Evolutionary conservation across 371 early-diverging fungal species (phyloP), one percentile per base, ranked within the genome.

Genomic region (Mucor lusitanicus): DNA sequence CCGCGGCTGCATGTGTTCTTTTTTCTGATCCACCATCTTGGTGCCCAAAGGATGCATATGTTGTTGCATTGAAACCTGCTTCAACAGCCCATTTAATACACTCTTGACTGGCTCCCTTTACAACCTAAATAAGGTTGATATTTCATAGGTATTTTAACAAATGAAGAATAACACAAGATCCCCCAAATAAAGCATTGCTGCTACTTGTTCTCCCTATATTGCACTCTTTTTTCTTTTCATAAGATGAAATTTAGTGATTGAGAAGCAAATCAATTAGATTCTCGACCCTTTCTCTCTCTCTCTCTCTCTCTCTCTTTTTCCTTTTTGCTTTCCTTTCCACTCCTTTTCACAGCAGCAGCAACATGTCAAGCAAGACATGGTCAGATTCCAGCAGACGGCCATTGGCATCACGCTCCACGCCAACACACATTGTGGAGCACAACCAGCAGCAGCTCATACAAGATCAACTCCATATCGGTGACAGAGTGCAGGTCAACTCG

Each of bases 361-460:
- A 44, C 62, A 68, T 68, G 68, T 63, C 68, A 58, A n/a, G 13
- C 40, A 62, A 39, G 63, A 50, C 57, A 68, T 68, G 68, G 63
- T n/a, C 46, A 17, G 68, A 68, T 50, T 58, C 46, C n/a, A n/a
- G n/a, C 19, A 57, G 33, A 28, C 57, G 28, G 35, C 57, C 57
- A n/a, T 33, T 59, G 21, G 17, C 33, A 35, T 40, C 66, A 25
- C 46, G 33, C 8, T 68, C 68, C 23, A 62, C 56, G 48, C 58
- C 67, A 55, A n/a, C 28, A 21, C 48, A 62, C 17, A 37, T 27
- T 33, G 21, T 21, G 2, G 48, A 48, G 48, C 48, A 48, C 25
- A n/a, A 48, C 1, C 61, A 56, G 2, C 55, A 56, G 17, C 57
- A 59, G 11, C 28, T 12, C 44, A 37, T 55, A 39, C 44, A 61